Evolutionary conservation across 345 rosid genomes (phyloP).

Genomic region (Syzygium oleosum): DNA sequence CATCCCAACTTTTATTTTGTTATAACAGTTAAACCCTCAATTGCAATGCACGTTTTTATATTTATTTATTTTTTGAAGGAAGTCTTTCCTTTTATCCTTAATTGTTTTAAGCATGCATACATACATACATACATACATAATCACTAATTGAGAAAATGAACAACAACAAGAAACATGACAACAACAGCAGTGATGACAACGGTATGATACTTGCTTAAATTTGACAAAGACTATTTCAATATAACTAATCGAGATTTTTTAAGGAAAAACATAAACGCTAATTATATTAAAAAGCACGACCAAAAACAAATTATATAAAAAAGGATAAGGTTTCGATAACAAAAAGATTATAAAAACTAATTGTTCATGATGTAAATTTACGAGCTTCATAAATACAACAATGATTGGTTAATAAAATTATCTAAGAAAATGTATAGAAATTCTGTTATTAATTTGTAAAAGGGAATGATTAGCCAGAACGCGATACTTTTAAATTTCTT

Average conservation of each 20-base stretch:
- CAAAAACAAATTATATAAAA: neutral
- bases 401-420: neutral
- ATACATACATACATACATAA: too few relatives aligned
- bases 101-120: neutral
- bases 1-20: neutral
- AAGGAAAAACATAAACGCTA: neutral
- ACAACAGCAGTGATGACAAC: neutral
- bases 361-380: neutral
- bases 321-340: neutral
- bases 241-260: neutral
- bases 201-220: neutral
- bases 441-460: neutral
- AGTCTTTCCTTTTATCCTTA: neutral
- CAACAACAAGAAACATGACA: too few relatives aligned
- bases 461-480: neutral
- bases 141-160: neutral
- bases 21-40: neutral
- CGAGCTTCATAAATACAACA: neutral
- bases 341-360: neutral
- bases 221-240: neutral
- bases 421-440: neutral
- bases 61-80: neutral
- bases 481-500: neutral
- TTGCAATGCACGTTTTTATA: neutral
- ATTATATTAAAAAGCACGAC: neutral